phyloP scores from a whole-genome alignment of 257 asterid genomes.

The Eustoma russellianum region DNA sequence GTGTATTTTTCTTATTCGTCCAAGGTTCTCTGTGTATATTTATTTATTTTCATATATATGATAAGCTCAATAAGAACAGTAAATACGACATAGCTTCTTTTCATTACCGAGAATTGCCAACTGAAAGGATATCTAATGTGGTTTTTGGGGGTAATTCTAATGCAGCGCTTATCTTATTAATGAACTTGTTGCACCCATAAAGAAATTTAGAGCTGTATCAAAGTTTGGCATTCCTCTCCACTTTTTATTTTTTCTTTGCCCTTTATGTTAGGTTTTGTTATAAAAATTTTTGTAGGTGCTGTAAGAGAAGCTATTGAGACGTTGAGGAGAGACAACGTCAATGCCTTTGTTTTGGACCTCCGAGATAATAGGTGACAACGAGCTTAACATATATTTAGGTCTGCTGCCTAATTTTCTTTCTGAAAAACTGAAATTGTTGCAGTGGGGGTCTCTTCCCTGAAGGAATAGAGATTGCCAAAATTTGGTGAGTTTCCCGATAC shows the following conservation, averaged over 20 bases:
- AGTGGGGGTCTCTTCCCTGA: slow-evolving; percentile 99
- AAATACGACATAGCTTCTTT: no score
- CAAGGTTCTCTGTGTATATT: no score
- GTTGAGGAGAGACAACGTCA: slow-evolving; percentile 66
- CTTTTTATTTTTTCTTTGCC: neutral
- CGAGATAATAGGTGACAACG: slow-evolving; percentile 83
- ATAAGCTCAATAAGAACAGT: no score
- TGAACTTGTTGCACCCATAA: no score
- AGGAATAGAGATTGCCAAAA: slow-evolving; percentile 98
- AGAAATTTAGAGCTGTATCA: neutral
- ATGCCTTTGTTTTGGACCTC: slow-evolving; percentile 81
- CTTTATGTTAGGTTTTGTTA: no score
- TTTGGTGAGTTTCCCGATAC: slow-evolving; percentile 56
- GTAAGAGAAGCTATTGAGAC: slow-evolving; percentile 83
- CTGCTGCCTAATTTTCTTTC: slow-evolving; percentile 8
- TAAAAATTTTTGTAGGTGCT: slow-evolving; percentile 46
- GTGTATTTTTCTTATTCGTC: no score
- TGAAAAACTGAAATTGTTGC: slow-evolving; percentile 33
- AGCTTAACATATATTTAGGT: slow-evolving; percentile 13
- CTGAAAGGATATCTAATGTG: no score
- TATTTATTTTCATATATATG: no score
- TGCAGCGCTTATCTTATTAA: no score
- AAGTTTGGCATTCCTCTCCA: neutral
- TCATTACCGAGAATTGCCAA: no score
- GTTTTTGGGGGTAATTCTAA: no score